Evolutionary conservation across 108 stramenopile species (phyloP).

Genomic region (Discostella pseudostelligera): DNA sequence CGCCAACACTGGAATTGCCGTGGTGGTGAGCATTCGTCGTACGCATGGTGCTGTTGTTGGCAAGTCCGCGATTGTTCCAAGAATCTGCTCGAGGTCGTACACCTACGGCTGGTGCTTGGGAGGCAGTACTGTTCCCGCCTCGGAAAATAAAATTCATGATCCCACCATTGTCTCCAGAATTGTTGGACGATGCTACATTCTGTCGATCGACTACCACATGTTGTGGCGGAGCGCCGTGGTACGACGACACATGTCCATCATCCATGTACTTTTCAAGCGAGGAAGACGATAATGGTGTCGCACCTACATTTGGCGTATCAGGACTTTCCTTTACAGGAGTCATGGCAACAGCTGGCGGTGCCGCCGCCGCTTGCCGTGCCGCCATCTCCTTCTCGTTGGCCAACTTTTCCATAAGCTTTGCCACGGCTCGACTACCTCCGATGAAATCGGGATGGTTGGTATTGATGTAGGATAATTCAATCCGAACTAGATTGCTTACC

Average conservation of each 20-base stretch:
- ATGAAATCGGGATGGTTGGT: conserved; percentile 99
- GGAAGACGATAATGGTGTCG: conserved; percentile 56
- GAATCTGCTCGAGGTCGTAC: conserved; percentile 14
- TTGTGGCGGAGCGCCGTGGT: conserved; percentile 51
- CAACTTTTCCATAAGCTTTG: conserved; percentile 78
- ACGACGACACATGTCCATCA: conserved; percentile 41
- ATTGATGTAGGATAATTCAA: conserved; percentile 97
- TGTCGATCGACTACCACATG: conserved; percentile 37
- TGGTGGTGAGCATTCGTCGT: conserved; percentile 15
- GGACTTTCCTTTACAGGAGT: conserved; percentile 29
- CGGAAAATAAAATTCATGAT: conserved; percentile 94
- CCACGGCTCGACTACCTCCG: conserved; percentile 90
- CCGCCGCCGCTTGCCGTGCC: conserved; percentile 20
- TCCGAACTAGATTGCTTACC: conserved; percentile 92
- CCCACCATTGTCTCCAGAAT: conserved; percentile 54
- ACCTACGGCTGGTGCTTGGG: conserved; percentile 17
- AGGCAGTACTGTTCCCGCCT: conserved; percentile 36
- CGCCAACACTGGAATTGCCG: not conserved
- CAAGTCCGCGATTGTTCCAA: conserved; percentile 32
- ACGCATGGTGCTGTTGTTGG: conserved; percentile 1
- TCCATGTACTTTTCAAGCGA: conserved; percentile 57
- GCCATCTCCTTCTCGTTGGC: conserved; percentile 62
- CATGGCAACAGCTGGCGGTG: conserved; percentile 21
- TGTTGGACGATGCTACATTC: conserved; percentile 15
- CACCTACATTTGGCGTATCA: conserved; percentile 17